Base-by-base conservation (phyloP, 805 yeast genomes). In the Barnettozyma pratensis region DNA sequence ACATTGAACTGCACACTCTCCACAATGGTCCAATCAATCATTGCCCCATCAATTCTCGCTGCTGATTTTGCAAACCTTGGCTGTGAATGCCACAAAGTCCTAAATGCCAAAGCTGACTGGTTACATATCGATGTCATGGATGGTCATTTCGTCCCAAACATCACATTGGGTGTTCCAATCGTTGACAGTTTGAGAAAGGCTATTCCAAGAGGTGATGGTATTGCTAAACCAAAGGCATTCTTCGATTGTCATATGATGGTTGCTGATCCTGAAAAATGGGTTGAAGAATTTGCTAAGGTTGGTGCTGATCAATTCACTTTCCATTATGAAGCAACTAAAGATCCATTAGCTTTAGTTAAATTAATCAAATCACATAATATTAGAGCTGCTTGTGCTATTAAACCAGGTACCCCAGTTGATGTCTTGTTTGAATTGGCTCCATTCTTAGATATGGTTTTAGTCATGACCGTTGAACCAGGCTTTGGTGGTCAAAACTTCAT, bases 161-260 rank as follows among this genome's bases (percentile, higher is more conserved):
- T 94, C 56, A 84, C 97, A 1, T 74, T 94, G 61, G 99, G 99
- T 28, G 89, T 96, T 36, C 96, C 96, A 48, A 80, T 92, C 47
- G 90, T 91, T 44, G 70, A 81, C 48, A 80, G 87, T 34, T 77
- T 91, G 62, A 80, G 97, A 60, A 77, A 81, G 53, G 80, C 81
- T 34, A 78, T 90, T 41, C 96, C 98, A 45, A 75, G 83, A 61
- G 76, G 76, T 19, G 67, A 62, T 40, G 74, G 72, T 53, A 75
- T 74, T 6, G 66, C 66, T 6, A 72, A 72, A 53, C 73, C 77
- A 42, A 65, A 66, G 43, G 74, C 75, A 4, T 79, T 79, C 58
- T 92, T 94, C 63, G 99, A 94, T 67, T 92, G 98, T 69, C 99
- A 94, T 70, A 91, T 94, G 97, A 94, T 94, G 99, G 97, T 94